These are phyloP conservation scores for Onygena corvina DNA, from an alignment of 2,329 filamentous ascomycete genomes.

Conservation along the genomic window DNA sequence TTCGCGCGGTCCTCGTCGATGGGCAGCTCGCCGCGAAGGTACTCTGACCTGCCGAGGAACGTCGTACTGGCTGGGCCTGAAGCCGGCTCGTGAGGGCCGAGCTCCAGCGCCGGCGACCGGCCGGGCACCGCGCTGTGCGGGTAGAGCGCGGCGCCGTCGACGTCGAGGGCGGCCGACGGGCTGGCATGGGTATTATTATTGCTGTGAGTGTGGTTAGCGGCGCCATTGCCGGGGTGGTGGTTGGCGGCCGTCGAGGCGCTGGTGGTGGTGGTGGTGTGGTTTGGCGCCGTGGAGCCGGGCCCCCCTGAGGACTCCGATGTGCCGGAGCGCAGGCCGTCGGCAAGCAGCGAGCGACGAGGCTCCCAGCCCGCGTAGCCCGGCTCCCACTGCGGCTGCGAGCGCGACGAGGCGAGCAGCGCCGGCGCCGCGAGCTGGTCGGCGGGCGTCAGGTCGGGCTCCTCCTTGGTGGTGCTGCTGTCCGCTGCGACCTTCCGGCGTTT, in stretches of 20 bases:
- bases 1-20: constrained; percentile 22
- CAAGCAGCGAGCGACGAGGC: constrained; percentile 9
- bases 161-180: constrained; percentile 10
- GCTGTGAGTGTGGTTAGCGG: background rate
- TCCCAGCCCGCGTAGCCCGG: constrained; percentile 11
- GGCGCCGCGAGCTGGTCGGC: constrained; percentile 2
- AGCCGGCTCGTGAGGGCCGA: constrained; percentile 15
- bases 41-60: constrained; percentile 24
- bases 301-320: constrained; percentile 13
- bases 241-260: too few species aligned
- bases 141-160: constrained; percentile 8
- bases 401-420: constrained; percentile 11
- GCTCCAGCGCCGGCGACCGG: constrained; percentile 10
- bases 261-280: background rate
- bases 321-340: constrained; percentile 10
- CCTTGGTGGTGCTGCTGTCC: constrained; percentile 6
- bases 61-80: constrained; percentile 18
- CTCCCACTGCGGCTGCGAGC: constrained; percentile 12
- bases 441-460: constrained; percentile 4
- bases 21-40: constrained; percentile 20
- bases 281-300: constrained; percentile 9
- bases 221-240: too few species aligned
- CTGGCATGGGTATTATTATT: constrained; percentile 9
- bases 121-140: constrained; percentile 7
- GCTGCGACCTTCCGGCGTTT: constrained; percentile 15